These are phyloP conservation scores for Hordeum marinum DNA, from an alignment of 176 grass and related monocot species.

Conservation along the genomic window DNA sequence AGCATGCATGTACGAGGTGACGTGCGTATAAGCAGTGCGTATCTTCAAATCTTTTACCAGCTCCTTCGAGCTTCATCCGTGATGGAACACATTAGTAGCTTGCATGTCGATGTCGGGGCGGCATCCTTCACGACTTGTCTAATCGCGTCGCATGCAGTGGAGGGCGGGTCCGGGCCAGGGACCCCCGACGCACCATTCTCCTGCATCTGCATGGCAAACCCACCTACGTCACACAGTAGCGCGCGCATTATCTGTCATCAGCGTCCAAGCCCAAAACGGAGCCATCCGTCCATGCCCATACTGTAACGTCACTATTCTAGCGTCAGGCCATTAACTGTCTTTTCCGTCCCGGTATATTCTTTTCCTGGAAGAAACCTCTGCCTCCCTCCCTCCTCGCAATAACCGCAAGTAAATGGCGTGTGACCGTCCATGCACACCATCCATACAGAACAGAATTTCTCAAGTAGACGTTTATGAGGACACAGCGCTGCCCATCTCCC, in stretches of 20 bases:
- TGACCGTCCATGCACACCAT: not conserved
- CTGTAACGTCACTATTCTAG: not conserved
- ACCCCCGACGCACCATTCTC: not conserved
- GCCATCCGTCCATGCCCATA: not conserved
- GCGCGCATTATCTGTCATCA: not conserved
- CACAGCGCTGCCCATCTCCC: not conserved
- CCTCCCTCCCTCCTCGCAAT: not conserved
- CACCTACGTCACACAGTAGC: not conserved
- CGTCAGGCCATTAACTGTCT: not conserved
- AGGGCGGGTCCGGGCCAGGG: not conserved
- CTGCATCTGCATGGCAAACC: not conserved
- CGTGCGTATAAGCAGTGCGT: not conserved
- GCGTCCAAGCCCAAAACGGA: not conserved
- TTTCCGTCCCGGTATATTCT: not conserved
- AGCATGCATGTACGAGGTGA: not conserved
- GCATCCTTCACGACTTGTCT: constrained; percentile 50
- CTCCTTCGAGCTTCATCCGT: not conserved
- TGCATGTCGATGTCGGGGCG: not conserved
- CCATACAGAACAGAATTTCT: not conserved
- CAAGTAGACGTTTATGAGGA: no score
- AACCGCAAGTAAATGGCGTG: not conserved
- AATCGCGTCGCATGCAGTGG: constrained; percentile 28
- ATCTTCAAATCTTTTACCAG: not conserved
- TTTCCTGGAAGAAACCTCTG: not conserved
- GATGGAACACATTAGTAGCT: not conserved